Evolutionary conservation across 306 rosid genomes (phyloP).

Genomic region (Quillaja saponaria): DNA sequence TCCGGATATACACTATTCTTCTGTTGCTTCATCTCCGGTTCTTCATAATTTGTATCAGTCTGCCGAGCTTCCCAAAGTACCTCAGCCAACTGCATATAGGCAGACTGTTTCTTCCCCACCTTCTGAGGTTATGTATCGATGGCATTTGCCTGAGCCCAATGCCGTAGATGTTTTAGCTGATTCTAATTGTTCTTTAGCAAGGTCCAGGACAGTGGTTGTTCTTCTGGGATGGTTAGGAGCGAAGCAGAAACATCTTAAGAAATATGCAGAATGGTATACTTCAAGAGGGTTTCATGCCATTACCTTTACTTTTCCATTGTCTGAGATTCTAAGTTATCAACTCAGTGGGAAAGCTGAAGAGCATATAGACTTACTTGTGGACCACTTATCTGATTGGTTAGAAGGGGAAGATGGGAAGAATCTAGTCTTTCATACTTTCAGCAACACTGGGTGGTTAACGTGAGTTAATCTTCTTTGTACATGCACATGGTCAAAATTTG

Average conservation of each 20-base stretch:
- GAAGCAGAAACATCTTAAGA: constrained; percentile 85
- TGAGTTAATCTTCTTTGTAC: constrained; percentile 36
- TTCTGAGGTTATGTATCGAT: constrained; percentile 69
- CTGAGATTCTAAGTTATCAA: constrained; percentile 69
- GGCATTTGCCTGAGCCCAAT: constrained; percentile 86
- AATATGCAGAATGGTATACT: constrained; percentile 93
- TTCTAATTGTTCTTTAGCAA: constrained; percentile 47
- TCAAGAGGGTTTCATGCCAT: constrained; percentile 85
- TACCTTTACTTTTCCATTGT: constrained; percentile 91
- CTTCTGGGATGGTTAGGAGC: constrained; percentile 98
- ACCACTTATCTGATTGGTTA: constrained; percentile 88
- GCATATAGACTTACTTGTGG: constrained; percentile 69
- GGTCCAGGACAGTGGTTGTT: constrained; percentile 86
- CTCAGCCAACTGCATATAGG: constrained; percentile 37
- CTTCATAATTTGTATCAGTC: constrained; percentile 57
- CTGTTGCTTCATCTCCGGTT: constrained; percentile 50
- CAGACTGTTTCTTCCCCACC: constrained; percentile 32
- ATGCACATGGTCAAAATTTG: neutral
- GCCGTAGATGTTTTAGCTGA: constrained; percentile 41
- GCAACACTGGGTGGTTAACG: constrained; percentile 99
- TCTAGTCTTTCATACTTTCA: constrained; percentile 89
- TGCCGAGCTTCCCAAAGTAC: constrained; percentile 53
- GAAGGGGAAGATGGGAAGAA: constrained; percentile 86
- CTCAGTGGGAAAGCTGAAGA: constrained; percentile 84
- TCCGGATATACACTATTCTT: constrained; percentile 36